Evolutionary conservation across 2,329 filamentous ascomycete species (phyloP), one percentile per base, ranked within the genome.

Genomic region (Scedosporium aurantiacum): DNA sequence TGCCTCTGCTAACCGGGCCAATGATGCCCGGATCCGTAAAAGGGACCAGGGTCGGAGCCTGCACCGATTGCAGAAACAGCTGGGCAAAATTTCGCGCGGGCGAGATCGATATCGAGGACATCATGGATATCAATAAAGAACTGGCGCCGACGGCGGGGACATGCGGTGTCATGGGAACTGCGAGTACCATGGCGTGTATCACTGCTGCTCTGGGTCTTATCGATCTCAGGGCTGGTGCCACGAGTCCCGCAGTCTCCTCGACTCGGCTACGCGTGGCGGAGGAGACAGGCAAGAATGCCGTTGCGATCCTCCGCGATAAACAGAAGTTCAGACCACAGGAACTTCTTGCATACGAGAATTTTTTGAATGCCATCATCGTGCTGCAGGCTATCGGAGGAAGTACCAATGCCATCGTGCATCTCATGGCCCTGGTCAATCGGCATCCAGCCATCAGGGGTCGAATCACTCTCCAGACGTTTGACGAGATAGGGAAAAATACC

Each of bases 81-180:
- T 91, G 88, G 88, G 87, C 86, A 0, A 80, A 78, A 0, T 90
- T 82, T 62, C 76, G 87, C 18, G 86, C 85, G 0, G 85, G 85
- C 0, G 75, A 78, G 5, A 80, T 90, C 6, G 86, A 89, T 64
- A 82, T 90, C 1, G 87, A 90, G 68, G 87, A 90, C 63, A 89
- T 90, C 25, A 77, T 81, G 1, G 82, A 78, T 2, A 79, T 91
- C 28, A 91, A 90, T 64, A 86, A 89, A 55, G 87, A 90, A 66
- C 75, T 91, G 6, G 87, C 87, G 0, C 87, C 88, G 0, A 90
- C 87, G 0, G 83, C 85, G 1, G 91, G 91, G 32, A 91, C 90
- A 1, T 96, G 91, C 65, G 90, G 90, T 56, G 91, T 92, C 18
- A 96, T 96, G 91, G 94, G 90, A 65, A 96, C 91, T 0, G 91